phyloP scores from a whole-genome alignment of 257 asterid genomes.

The Handroanthus guayacan region DNA sequence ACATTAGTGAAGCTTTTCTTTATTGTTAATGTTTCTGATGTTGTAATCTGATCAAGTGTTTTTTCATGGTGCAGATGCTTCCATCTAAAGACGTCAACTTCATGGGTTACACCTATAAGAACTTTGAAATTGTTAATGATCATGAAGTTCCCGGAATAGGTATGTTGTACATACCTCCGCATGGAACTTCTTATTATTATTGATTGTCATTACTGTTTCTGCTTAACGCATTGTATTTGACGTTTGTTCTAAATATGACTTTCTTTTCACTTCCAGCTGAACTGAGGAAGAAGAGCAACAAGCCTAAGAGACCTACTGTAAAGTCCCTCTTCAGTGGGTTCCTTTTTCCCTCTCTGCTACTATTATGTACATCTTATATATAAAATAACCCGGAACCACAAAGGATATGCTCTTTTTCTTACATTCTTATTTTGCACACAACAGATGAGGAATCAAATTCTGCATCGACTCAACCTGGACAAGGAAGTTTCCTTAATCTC shows the following conservation, averaged over 20 bases:
- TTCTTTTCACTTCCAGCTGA: conserved; percentile 62
- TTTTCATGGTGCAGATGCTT: conserved; percentile 75
- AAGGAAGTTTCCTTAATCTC: conserved; percentile 78
- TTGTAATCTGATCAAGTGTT: conserved; percentile 28
- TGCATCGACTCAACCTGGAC: conserved; percentile 60
- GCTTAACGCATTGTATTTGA: not conserved
- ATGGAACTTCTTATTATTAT: not conserved
- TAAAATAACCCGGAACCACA: not conserved
- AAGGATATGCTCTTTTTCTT: conserved; percentile 21
- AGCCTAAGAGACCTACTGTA: conserved; percentile 91
- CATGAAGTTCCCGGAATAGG: conserved; percentile 89
- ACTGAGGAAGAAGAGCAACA: conserved; percentile 85
- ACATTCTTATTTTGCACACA: not conserved
- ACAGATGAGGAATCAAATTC: conserved; percentile 80
- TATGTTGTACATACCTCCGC: conserved; percentile 34
- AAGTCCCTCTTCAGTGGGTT: conserved; percentile 88
- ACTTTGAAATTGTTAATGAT: conserved; percentile 91
- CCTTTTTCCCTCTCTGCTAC: conserved; percentile 30
- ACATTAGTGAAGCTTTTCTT: not conserved
- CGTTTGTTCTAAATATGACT: conserved; percentile 24
- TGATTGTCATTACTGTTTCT: not conserved
- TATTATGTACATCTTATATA: not conserved
- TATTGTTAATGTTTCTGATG: not conserved
- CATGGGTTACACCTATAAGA: conserved; percentile 97
- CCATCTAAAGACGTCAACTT: conserved; percentile 96